Percentiles rank a stretch among this genome's conserved stretches.
These are phyloP conservation scores for Psilocybe cubensis DNA, from an alignment of 768 basidiomycete species.

Conservation along the genomic window DNA sequence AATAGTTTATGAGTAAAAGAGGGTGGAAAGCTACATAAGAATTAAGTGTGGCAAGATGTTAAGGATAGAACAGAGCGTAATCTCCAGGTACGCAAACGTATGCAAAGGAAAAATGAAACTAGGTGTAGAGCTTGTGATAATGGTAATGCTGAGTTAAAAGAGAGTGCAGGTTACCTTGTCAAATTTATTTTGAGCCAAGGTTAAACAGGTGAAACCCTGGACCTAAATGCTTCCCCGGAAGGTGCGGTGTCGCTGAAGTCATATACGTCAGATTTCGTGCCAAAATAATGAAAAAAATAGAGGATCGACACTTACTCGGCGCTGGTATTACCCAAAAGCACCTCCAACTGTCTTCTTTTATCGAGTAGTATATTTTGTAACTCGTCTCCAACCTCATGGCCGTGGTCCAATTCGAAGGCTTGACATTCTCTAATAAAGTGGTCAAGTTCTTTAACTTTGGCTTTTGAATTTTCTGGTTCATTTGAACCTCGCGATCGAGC, in stretches of 20 bases:
- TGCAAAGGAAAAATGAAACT: not conserved
- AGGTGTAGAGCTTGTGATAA: too few species aligned
- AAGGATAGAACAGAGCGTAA: too few species aligned
- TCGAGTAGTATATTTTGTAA: slow-evolving; percentile 32
- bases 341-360: slow-evolving; percentile 29
- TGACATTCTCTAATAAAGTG: slow-evolving; percentile 66
- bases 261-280: not conserved
- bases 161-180: too few species aligned
- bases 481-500: slow-evolving; percentile 72
- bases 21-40: too few species aligned
- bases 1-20: too few species aligned
- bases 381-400: slow-evolving; percentile 39
- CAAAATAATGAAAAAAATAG: not conserved
- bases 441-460: slow-evolving; percentile 61
- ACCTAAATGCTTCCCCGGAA: not conserved
- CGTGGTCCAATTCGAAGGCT: slow-evolving; percentile 62
- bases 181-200: not conserved
- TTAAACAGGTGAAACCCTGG: not conserved
- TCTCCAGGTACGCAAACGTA: not conserved
- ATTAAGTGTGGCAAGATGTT: too few species aligned
- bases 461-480: slow-evolving; percentile 68
- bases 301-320: slow-evolving; percentile 19
- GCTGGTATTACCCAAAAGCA: slow-evolving; percentile 31
- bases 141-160: too few species aligned
- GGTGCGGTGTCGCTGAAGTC: not conserved